These are phyloP conservation scores for Apiotrichum laibachii DNA, from an alignment of 1,284 basidiomycete species.

Conservation along the genomic window DNA sequence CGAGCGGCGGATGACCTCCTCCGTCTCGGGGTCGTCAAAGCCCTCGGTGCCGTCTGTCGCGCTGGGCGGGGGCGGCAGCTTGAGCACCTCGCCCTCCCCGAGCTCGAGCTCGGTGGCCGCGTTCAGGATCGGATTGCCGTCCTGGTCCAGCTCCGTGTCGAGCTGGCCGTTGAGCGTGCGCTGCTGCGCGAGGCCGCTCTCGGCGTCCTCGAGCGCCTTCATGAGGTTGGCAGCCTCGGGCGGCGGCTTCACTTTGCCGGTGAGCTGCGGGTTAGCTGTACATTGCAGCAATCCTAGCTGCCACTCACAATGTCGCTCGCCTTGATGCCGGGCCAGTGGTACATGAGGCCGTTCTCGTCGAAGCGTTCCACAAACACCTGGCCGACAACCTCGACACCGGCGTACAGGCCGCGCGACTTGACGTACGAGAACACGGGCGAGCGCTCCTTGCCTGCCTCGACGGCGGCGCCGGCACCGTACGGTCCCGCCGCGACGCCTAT, in stretches of 20 bases:
- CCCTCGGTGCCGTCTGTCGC: conserved; percentile 46
- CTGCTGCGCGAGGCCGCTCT: conserved; percentile 54
- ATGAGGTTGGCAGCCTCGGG: conserved; percentile 51
- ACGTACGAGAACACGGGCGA: conserved; percentile 53
- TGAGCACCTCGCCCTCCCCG: conserved; percentile 51
- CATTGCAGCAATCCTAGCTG: no score
- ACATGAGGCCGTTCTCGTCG: conserved; percentile 51
- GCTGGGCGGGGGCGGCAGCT: conserved; percentile 53
- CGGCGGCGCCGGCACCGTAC: conserved; percentile 54
- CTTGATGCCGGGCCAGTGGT: conserved; percentile 52
- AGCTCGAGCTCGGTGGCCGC: conserved; percentile 18
- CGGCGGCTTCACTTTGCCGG: conserved; percentile 53
- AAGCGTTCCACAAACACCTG: conserved; percentile 53
- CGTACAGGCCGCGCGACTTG: conserved; percentile 52
- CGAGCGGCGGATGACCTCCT: conserved; percentile 24
- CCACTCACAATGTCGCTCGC: conserved; percentile 51
- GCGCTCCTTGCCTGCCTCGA: conserved; percentile 53
- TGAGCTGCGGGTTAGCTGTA: conserved; percentile 31
- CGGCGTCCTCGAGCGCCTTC: conserved; percentile 55
- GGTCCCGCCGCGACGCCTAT: conserved; percentile 56
- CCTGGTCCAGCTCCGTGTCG: conserved; percentile 33
- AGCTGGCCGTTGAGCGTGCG: conserved; percentile 41
- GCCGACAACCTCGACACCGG: conserved; percentile 54
- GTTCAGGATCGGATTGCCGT: conserved; percentile 1
- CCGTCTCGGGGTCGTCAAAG: conserved; percentile 42